Evolutionary conservation across 768 basidiomycete species (phyloP).

Genomic region (Thelephora aurantiotincta): DNA sequence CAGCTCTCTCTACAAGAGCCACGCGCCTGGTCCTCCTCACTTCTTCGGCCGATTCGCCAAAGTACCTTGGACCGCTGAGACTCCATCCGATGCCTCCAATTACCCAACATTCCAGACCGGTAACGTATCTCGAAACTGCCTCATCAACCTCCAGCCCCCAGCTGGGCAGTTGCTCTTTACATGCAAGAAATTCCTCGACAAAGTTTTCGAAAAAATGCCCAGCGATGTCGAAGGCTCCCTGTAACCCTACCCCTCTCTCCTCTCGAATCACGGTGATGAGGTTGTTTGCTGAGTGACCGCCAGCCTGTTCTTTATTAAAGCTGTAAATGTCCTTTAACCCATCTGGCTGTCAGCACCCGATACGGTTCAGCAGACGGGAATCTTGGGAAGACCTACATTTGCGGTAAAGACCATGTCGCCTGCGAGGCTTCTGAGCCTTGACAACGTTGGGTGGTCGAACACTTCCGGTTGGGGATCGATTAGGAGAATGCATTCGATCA

Average conservation of each 20-base stretch:
- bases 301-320: slow-evolving; percentile 19
- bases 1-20: no score
- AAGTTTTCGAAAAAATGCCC: slow-evolving; percentile 7
- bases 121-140: slow-evolving; percentile 2
- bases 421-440: slow-evolving; percentile 8
- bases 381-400: slow-evolving; percentile 9
- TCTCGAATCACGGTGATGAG: slow-evolving; percentile 17
- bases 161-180: slow-evolving; percentile 1
- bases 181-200: slow-evolving; percentile 6
- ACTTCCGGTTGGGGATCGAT: slow-evolving; percentile 16
- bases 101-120: slow-evolving; percentile 10
- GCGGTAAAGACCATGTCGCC: slow-evolving; percentile 16
- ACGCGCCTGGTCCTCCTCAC: slow-evolving; percentile 4
- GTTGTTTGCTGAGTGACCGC: slow-evolving; percentile 15
- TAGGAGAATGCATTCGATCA: slow-evolving; percentile 13
- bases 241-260: slow-evolving; percentile 10
- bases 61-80: slow-evolving; percentile 12
- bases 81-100: slow-evolving; percentile 11
- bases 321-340: slow-evolving; percentile 16
- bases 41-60: slow-evolving; percentile 7
- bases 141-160: slow-evolving; percentile 6
- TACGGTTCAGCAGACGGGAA: background rate
- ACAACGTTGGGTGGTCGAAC: slow-evolving; percentile 11
- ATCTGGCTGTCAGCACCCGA: background rate
- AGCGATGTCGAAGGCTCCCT: slow-evolving; percentile 14